These are phyloP conservation scores for Cadophora gregata DNA, from an alignment of 2,329 filamentous ascomycete species.

Conservation along the genomic window DNA sequence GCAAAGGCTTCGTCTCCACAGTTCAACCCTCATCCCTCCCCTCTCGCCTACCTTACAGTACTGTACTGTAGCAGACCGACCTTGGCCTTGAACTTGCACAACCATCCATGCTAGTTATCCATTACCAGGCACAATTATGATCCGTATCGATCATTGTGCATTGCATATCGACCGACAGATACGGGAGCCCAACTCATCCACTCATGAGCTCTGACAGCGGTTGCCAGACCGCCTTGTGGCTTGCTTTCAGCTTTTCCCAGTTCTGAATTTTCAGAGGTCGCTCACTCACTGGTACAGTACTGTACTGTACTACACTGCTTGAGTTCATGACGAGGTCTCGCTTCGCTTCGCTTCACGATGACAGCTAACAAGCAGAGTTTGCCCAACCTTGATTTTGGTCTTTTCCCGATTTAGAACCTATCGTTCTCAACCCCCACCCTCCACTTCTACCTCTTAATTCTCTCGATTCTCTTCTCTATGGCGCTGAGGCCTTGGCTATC, in stretches of 20 bases:
- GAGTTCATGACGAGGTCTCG: not conserved
- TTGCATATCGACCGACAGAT: not conserved
- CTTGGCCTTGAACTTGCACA: not conserved
- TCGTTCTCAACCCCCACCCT: not conserved
- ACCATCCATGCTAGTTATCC: not conserved
- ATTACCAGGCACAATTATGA: slow-evolving; percentile 5
- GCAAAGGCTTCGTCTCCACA: not conserved
- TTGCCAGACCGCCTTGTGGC: not conserved
- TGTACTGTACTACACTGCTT: too few relatives aligned
- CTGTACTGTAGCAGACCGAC: not conserved
- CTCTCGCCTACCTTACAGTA: too few relatives aligned
- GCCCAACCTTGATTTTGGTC: not conserved
- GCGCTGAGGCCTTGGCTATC: not conserved
- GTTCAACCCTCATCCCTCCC: not conserved
- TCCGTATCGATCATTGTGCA: not conserved
- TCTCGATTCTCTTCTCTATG: not conserved
- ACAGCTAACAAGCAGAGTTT: not conserved
- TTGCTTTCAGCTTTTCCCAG: not conserved
- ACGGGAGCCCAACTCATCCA: not conserved
- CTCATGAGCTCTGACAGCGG: too few relatives aligned
- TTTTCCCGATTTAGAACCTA: not conserved
- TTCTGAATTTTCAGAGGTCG: not conserved
- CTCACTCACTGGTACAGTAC: too few relatives aligned
- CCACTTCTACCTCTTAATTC: not conserved
- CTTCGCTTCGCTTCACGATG: not conserved